Base-by-base conservation (phyloP, 306 rosid genomes). In the Chamaecrista fasciculata region DNA sequence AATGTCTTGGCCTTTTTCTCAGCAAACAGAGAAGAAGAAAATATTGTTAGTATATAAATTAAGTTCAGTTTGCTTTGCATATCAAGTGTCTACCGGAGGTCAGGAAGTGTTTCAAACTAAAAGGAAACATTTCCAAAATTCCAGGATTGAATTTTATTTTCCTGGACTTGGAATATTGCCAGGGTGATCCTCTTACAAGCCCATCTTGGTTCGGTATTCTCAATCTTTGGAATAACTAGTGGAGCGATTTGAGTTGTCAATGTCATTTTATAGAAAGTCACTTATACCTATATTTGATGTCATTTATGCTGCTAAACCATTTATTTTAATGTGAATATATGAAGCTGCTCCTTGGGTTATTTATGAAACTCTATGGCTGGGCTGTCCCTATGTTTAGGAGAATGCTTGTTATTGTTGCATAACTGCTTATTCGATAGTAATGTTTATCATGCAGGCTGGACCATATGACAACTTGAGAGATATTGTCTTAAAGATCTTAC, bases 391-490 rank as follows among this genome's bases (percentile, higher is more conserved):
- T 63, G 25, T 31, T 42, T 9, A 21, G 52, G 71, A 56, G n/a
- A 40, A 25, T 48, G 11, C 19, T 6, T 15, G 10, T 26, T 21
- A 8, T 31, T 9, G 0, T 28, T 11, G 8, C 29, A 15, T 40
- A 44, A 20, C 57, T 70, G 34, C 61, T 72, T 60, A 23, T 50
- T 67, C 36, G 19, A 29, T 58, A 20, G 39, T 49, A 39, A 73
- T 33, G 44, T 21, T 71, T 58, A 47, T 34, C 29, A 47, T 83
- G 80, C 84, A 93, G 98, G 91, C 89, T 58, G 93, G 92, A 33
- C 98, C 98, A 15, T 80, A 85, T 76, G 98, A 90, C 59, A 90
- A 87, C 73, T 53, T 93, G 82, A 90, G 88, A 76, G 98, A 90
- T 60, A 73, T 88, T 83, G 86, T 89, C 71, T n/a, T 88, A 77